Conservation (phyloP, 331 rosid species). For the Rosa hybrid region DNA sequence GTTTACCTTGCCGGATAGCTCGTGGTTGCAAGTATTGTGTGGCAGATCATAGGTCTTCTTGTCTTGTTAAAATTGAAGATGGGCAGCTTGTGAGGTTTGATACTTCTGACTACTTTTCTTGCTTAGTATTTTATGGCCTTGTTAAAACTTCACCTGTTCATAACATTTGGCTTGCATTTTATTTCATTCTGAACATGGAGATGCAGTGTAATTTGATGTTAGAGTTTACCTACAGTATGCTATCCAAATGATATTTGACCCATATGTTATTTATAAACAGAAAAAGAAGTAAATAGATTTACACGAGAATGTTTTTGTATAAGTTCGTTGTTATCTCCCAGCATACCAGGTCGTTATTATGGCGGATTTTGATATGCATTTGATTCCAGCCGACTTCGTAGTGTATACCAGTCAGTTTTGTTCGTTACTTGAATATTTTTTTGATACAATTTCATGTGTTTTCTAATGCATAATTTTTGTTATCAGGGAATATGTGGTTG, state of each 20-base stretch:
- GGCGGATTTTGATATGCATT: neutral
- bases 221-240: neutral
- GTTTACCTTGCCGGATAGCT: slow-evolving; percentile 99
- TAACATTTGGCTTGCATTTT: neutral
- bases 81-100: slow-evolving; percentile 64
- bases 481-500: slow-evolving; percentile 94
- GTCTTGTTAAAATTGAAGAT: slow-evolving; percentile 82
- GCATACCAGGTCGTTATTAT: neutral
- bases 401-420: neutral
- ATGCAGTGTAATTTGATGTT: neutral
- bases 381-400: neutral
- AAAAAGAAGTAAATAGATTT: neutral
- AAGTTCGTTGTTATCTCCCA: neutral
- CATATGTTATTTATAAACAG: neutral
- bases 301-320: neutral
- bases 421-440: neutral
- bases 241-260: neutral
- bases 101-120: slow-evolving; percentile 19
- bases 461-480: slow-evolving; percentile 17
- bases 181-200: neutral
- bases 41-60: slow-evolving; percentile 93
- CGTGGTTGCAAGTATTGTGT: slow-evolving; percentile 93
- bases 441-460: slow-evolving; percentile 9
- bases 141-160: neutral
- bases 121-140: neutral